Conservation (phyloP, 164 flowering plant genomes). For the Santalum album region DNA sequence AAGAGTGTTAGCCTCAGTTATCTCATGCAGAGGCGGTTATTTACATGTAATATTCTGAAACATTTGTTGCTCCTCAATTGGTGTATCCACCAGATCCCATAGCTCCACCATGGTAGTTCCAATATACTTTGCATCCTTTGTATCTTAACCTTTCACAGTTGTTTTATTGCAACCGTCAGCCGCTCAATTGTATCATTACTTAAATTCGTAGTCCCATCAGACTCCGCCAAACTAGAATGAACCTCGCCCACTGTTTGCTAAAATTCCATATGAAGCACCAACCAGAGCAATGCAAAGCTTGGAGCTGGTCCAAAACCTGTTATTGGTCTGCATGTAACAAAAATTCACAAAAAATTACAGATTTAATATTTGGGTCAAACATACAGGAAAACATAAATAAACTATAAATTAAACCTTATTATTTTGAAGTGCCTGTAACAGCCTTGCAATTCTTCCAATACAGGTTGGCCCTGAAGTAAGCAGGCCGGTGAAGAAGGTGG, state of each 20-base stretch:
- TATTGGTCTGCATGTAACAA: too few relatives aligned
- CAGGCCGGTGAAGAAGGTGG: too few relatives aligned
- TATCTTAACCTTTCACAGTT: conserved; percentile 40
- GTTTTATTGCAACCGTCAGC: conserved; percentile 27
- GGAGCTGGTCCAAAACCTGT: conserved; percentile 29
- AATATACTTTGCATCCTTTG: conserved; percentile 53
- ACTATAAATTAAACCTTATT: conserved; percentile 52
- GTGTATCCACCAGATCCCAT: conserved; percentile 88
- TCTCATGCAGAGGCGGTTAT: conserved; percentile 60
- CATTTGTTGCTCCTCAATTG: conserved; percentile 63
- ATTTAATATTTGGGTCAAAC: too few relatives aligned
- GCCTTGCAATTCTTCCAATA: conserved; percentile 81
- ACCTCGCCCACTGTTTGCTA: conserved; percentile 24
- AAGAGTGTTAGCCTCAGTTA: conserved; percentile 54
- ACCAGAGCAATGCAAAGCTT: conserved; percentile 29
- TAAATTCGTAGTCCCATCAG: conserved; percentile 25
- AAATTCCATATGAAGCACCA: conserved; percentile 49
- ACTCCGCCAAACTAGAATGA: conserved; percentile 29
- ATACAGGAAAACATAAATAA: too few relatives aligned
- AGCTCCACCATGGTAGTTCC: conserved; percentile 62
- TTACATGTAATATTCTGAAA: too few relatives aligned
- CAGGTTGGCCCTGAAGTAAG: too few relatives aligned
- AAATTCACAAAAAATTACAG: too few relatives aligned
- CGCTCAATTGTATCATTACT: conserved; percentile 32
- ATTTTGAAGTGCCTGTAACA: conserved; percentile 59